These are phyloP conservation scores for Rhizophagus prolifer DNA, from an alignment of 192 early-diverging fungal species.

Conservation along the genomic window DNA sequence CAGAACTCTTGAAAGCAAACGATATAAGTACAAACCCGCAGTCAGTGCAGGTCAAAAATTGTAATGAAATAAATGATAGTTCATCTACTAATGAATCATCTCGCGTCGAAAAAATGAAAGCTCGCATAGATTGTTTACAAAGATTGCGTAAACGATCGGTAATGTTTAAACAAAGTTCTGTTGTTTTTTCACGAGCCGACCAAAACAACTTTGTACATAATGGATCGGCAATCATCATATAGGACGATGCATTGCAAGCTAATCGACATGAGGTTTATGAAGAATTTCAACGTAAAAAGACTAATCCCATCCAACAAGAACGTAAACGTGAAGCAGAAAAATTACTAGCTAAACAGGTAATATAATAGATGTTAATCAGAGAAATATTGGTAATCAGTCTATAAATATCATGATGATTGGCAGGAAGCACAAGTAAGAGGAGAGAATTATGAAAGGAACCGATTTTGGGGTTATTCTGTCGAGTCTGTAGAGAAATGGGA, in stretches of 20 bases:
- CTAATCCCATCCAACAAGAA: constrained; percentile 67
- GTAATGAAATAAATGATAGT: too few relatives aligned
- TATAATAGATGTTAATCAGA: background rate
- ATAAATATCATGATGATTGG: background rate
- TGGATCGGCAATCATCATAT: background rate
- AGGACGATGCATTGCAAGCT: constrained; percentile 38
- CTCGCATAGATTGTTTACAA: background rate
- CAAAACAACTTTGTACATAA: too few relatives aligned
- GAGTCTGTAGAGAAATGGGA: constrained; percentile 86
- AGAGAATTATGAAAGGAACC: constrained; percentile 78
- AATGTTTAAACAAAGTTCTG: too few relatives aligned
- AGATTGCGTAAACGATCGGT: constrained; percentile 1
- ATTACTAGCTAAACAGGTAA: constrained; percentile 56
- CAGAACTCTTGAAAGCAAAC: too few relatives aligned
- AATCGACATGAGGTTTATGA: constrained; percentile 75
- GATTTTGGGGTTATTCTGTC: constrained; percentile 81
- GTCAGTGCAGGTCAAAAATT: too few relatives aligned
- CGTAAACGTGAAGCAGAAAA: constrained; percentile 71
- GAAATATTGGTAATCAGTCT: background rate
- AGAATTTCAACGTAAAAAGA: constrained; percentile 72
- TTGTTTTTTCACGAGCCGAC: background rate
- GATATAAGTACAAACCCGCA: too few relatives aligned
- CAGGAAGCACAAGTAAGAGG: constrained; percentile 67
- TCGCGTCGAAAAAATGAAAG: background rate
- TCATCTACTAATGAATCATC: background rate